Conservation (phyloP, 768 basidiomycete genomes). For the Serendipita sp. region DNA sequence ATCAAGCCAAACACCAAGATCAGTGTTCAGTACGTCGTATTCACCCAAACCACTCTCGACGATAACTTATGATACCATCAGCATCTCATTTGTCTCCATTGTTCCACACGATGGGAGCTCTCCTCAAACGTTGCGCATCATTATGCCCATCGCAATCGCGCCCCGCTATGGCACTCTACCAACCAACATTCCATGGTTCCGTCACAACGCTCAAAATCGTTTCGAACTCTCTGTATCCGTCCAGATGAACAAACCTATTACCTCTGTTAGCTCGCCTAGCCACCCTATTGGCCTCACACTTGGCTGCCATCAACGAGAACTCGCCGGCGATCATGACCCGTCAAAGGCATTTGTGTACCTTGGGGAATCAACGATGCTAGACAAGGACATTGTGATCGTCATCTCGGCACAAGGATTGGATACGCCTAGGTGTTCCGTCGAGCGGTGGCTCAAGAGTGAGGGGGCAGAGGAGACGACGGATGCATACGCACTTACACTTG, state of each 20-base stretch:
- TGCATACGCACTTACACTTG: constrained; percentile 34
- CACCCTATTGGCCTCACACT: constrained; percentile 1
- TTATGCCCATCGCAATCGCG: not conserved
- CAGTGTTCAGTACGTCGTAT: not conserved
- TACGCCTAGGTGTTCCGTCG: constrained; percentile 40
- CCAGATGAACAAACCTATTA: not conserved
- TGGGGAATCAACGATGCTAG: constrained; percentile 22
- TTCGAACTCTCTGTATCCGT: not conserved
- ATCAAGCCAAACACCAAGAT: not conserved
- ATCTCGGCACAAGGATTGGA: constrained; percentile 36
- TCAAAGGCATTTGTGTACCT: not conserved
- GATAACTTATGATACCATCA: too few species aligned
- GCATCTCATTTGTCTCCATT: constrained; percentile 5
- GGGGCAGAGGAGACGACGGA: too few species aligned
- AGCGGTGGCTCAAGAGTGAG: constrained; percentile 22
- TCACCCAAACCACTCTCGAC: not conserved
- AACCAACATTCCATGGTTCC: not conserved
- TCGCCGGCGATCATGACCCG: not conserved
- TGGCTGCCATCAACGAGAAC: too few species aligned
- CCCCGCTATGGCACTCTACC: not conserved
- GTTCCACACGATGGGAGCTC: not conserved
- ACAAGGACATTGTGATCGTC: constrained; percentile 35
- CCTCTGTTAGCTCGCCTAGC: not conserved
- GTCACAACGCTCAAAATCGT: not conserved
- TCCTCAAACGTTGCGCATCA: not conserved